A percentile compares a stretch with the other conserved stretches of the same genome.
Evolutionary conservation across 805 yeast species (phyloP).

Genomic region (Wickerhamomyces bisporus): DNA sequence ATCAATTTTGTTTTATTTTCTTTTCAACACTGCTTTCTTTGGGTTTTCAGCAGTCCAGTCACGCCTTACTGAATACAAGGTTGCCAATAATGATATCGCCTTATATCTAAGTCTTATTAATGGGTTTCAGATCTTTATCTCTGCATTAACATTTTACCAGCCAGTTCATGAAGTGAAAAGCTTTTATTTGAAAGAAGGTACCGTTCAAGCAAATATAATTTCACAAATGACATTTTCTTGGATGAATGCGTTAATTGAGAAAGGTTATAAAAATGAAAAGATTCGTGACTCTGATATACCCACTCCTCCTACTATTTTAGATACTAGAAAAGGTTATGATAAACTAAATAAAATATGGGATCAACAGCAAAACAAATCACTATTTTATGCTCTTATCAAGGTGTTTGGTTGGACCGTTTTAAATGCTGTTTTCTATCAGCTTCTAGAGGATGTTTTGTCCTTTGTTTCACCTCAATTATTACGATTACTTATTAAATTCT

Average conservation of each 20-base stretch:
- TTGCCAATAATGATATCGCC: conserved; percentile 18
- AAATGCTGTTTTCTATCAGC: conserved; percentile 68
- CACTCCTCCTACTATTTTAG: conserved; percentile 62
- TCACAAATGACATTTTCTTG: conserved; percentile 79
- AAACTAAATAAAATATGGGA: conserved; percentile 59
- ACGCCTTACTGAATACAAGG: conserved; percentile 25
- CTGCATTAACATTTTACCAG: conserved; percentile 30
- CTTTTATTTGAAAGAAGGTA: conserved; percentile 32
- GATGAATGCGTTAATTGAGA: conserved; percentile 83
- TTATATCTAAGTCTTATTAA: conserved; percentile 26
- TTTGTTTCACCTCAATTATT: conserved; percentile 86
- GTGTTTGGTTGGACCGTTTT: conserved; percentile 74
- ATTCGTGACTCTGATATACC: conserved; percentile 68
- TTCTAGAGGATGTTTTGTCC: conserved; percentile 70
- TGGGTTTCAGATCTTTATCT: conserved; percentile 26
- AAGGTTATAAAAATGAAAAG: conserved; percentile 54
- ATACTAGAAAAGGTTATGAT: conserved; percentile 46
- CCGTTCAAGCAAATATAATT: conserved; percentile 61
- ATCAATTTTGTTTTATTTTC: conserved; percentile 70
- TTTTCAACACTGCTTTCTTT: conserved; percentile 45
- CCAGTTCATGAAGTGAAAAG: conserved; percentile 37
- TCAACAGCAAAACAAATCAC: conserved; percentile 43
- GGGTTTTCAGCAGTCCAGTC: conserved; percentile 38
- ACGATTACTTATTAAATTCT: conserved; percentile 54
- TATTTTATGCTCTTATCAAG: conserved; percentile 53